A percentile compares a stretch with the other conserved stretches of the same genome.
phyloP scores from a whole-genome alignment of 108 stramenopile genomes.

The Asterionellopsis glacialis region DNA sequence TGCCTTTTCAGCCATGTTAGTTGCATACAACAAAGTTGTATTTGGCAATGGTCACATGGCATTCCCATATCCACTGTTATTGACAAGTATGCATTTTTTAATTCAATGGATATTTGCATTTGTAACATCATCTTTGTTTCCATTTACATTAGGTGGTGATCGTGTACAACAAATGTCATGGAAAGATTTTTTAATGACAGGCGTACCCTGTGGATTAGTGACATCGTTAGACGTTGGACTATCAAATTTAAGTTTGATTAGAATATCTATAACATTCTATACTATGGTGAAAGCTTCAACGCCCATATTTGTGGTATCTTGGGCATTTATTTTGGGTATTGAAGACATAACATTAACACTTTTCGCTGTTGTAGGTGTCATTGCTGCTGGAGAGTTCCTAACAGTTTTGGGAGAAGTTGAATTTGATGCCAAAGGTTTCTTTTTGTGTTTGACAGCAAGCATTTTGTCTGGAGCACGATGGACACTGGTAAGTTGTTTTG shows the following conservation, averaged over 20 bases:
- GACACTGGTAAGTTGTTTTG: slow-evolving; percentile 60
- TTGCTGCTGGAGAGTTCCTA: slow-evolving; percentile 71
- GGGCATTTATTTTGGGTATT: slow-evolving; percentile 80
- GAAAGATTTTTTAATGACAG: slow-evolving; percentile 51
- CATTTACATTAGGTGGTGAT: slow-evolving; percentile 52
- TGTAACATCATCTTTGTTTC: slow-evolving; percentile 41
- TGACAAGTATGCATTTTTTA: slow-evolving; percentile 80
- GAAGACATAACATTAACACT: slow-evolving; percentile 75
- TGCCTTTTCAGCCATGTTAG: slow-evolving; percentile 70
- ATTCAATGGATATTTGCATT: slow-evolving; percentile 78
- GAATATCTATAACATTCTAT: slow-evolving; percentile 82
- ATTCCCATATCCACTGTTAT: slow-evolving; percentile 82
- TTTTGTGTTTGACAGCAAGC: slow-evolving; percentile 59
- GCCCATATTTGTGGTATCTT: slow-evolving; percentile 76
- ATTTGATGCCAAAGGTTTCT: slow-evolving; percentile 59
- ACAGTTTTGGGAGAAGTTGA: slow-evolving; percentile 67
- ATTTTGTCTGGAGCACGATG: slow-evolving; percentile 74
- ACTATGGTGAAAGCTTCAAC: slow-evolving; percentile 87
- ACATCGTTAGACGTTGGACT: slow-evolving; percentile 79
- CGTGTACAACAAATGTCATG: slow-evolving; percentile 65
- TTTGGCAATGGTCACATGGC: slow-evolving; percentile 63
- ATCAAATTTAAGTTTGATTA: slow-evolving; percentile 70
- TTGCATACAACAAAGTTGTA: slow-evolving; percentile 51
- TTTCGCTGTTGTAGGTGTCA: slow-evolving; percentile 57
- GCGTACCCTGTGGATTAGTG: slow-evolving; percentile 78